Evolutionary conservation across 2,329 filamentous ascomycete species (phyloP).

Genomic region (Xylaria sp.): DNA sequence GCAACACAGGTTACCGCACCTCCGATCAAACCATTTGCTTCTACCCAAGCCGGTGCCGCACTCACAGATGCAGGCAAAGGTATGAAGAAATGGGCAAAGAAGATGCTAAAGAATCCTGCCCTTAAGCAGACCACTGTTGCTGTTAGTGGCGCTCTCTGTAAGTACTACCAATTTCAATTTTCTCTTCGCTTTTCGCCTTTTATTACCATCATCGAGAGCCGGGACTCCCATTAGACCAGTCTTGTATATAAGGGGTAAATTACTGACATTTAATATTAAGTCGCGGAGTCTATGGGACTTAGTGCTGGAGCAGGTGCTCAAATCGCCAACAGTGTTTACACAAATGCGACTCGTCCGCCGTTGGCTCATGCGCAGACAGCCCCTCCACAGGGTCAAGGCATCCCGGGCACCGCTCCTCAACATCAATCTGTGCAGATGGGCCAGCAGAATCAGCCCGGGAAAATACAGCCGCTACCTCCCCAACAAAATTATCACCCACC

Average conservation of each 20-base stretch:
- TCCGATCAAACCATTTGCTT: conserved; percentile 41
- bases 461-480: conserved; percentile 9
- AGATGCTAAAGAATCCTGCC: conserved; percentile 44
- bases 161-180: conserved; percentile 24
- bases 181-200: neutral
- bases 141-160: conserved; percentile 44
- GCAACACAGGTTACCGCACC: neutral
- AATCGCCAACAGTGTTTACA: conserved; percentile 29
- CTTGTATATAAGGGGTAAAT: conserved; percentile 15
- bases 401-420: conserved; percentile 18
- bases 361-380: conserved; percentile 35
- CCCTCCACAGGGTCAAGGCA: conserved; percentile 31
- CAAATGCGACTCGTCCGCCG: conserved; percentile 28
- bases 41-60: conserved; percentile 40
- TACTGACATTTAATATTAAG: conserved; percentile 24
- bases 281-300: conserved; percentile 37
- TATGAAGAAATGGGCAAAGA: conserved; percentile 50
- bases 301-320: conserved; percentile 31
- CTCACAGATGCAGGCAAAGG: conserved; percentile 44
- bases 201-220: conserved; percentile 26
- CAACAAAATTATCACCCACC: conserved; percentile 5
- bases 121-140: conserved; percentile 45
- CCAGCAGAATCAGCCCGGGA: conserved; percentile 28
- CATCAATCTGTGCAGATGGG: conserved; percentile 15
- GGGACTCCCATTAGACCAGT: conserved; percentile 32